Evolutionary conservation across 2,329 filamentous ascomycete genomes (phyloP).

Genomic region (Coleophoma crateriformis): DNA sequence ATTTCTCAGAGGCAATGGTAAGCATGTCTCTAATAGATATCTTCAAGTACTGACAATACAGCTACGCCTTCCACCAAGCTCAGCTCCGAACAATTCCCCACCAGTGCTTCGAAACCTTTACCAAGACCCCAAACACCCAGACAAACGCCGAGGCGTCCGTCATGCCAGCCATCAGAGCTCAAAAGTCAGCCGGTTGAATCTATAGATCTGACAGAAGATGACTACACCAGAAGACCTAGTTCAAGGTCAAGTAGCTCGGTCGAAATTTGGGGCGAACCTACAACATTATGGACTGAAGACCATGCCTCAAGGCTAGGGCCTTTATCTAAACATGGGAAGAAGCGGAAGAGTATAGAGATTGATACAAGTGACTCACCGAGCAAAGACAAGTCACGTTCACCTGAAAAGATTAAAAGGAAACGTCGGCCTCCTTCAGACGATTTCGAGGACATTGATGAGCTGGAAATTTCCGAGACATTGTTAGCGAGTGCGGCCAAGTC

Average conservation of each 20-base stretch:
- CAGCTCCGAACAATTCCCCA: conserved; percentile 5
- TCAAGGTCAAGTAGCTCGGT: conserved; percentile 19
- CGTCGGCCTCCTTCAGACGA: conserved; percentile 8
- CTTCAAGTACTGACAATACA: conserved; percentile 5
- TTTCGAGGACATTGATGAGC: conserved; percentile 27
- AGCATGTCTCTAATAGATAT: background rate
- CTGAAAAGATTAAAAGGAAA: too few species aligned
- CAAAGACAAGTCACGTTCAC: conserved; percentile 3
- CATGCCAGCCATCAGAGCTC: conserved; percentile 8
- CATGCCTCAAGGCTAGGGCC: conserved; percentile 22
- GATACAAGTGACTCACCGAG: conserved; percentile 9
- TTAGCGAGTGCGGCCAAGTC: background rate
- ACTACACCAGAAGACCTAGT: conserved; percentile 6
- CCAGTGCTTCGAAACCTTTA: conserved; percentile 13
- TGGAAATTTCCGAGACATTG: background rate
- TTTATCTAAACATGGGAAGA: conserved; percentile 17
- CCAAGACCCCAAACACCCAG: conserved; percentile 26
- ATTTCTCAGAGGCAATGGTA: conserved; percentile 15
- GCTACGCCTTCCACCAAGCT: conserved; percentile 17
- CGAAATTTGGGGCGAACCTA: conserved; percentile 14
- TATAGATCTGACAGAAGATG: conserved; percentile 25
- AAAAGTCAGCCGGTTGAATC: conserved; percentile 19
- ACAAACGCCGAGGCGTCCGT: conserved; percentile 23
- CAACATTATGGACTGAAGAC: conserved; percentile 19
- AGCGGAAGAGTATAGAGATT: conserved; percentile 27